phyloP scores from a whole-genome alignment of 768 basidiomycete species.

The Mycena venus region DNA sequence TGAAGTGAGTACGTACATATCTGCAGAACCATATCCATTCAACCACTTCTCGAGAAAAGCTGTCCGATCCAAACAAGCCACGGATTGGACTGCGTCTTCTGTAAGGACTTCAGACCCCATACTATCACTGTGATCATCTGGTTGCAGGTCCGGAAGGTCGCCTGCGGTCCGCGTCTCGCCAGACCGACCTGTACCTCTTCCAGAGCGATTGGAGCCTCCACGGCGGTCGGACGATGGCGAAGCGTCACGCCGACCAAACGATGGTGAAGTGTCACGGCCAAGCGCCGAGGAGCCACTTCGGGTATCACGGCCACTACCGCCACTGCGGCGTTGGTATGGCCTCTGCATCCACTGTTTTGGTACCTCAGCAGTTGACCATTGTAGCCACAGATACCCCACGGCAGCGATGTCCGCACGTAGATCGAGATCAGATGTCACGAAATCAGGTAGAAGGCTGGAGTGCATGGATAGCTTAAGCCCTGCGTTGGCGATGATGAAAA shows the following conservation, averaged over 20 bases:
- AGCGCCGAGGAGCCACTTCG: constrained; percentile 5
- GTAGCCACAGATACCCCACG: not conserved
- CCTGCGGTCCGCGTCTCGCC: not conserved
- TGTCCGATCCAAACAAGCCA: constrained; percentile 2
- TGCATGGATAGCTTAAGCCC: not conserved
- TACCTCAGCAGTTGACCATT: not conserved
- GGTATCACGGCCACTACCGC: not conserved
- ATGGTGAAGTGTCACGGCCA: constrained; percentile 1
- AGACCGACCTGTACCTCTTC: not conserved
- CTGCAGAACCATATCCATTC: constrained; percentile 1
- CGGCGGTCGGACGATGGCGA: not conserved
- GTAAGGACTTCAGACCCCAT: not conserved
- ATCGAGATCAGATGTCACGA: not conserved
- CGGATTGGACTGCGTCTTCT: constrained; percentile 1
- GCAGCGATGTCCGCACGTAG: not conserved
- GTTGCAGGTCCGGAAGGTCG: not conserved
- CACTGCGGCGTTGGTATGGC: constrained; percentile 5
- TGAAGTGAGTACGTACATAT: constrained; percentile 1
- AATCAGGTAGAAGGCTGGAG: not conserved
- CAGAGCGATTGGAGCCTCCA: not conserved
- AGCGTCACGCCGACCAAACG: constrained; percentile 8
- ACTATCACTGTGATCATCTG: constrained; percentile 3
- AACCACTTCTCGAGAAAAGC: constrained; percentile 3
- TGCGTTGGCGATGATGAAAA: constrained; percentile 1
- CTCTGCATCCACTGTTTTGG: not conserved